Evolutionary conservation across 2,329 filamentous ascomycete species (phyloP), one percentile per base, ranked within the genome.

Genomic region (Aspergillus neoniger): DNA sequence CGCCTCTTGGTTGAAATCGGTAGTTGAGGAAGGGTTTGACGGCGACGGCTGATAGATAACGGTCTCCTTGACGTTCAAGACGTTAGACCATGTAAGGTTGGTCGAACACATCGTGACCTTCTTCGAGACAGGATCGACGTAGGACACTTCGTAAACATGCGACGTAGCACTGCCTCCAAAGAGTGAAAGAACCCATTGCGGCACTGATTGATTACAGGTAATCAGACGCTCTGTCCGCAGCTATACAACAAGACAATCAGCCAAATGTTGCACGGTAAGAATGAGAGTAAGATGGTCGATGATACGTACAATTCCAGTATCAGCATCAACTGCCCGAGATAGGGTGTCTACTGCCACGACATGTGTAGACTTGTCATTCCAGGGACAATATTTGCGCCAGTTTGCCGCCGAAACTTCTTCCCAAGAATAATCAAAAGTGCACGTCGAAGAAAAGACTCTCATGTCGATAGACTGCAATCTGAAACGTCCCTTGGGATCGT

Each of bases 291-390:
- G 17, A 28, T 21, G 10, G 8, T 32, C 41, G 39, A 48, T 64
- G 53, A 55, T 55, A 80, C 86, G 79, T 77, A 88, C 86, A 69
- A 91, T 89, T 70, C 88, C 87, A 43, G 88, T 90, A 12, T 73
- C 69, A 6, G 85, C 77, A 71, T 91, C 87, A 41, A 91, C 81
- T 9, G 76, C 76, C 65, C 95, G 91, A 56, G 88, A 89, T 70
- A 99, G 80, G 14, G 94, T 98, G 81, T 99, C 95, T 72, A 98
- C 95, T 67, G 92, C 93, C 67, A 96, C 88, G 67, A 99, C 95
- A 78, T 99, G 95, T 43, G 92, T 91, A n/a, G 91, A 93, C 81
- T 96, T 95, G 77, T 97, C 91, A 82, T 99, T 99, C 94, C 95
- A 98, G 19, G 94, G 94, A 72, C 92, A 96, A 81, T 99, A 99